Percentiles rank a stretch among this genome's conserved stretches.
phyloP scores from a whole-genome alignment of 2,329 filamentous ascomycete genomes.

The Arthrobotrys sinensis region DNA sequence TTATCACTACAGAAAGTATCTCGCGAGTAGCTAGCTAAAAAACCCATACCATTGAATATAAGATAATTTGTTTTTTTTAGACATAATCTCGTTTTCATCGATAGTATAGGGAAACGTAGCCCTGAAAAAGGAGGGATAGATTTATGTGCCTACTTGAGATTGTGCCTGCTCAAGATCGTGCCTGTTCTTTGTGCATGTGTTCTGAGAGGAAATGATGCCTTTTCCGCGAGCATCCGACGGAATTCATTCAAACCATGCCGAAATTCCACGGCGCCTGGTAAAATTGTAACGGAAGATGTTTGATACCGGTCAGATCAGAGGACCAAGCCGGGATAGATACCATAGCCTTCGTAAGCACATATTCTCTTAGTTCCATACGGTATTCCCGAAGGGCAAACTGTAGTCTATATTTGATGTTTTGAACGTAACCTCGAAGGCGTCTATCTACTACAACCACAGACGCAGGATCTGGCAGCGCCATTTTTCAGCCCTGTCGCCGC shows the following conservation, averaged over 20 bases:
- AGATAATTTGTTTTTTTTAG: conserved; percentile 43
- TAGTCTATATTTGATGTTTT: not conserved
- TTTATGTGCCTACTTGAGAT: not conserved
- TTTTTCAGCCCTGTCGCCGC: conserved; percentile 9
- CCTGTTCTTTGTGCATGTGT: not conserved
- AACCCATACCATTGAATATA: conserved; percentile 42
- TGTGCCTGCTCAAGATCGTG: too few relatives aligned
- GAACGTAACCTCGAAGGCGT: not conserved
- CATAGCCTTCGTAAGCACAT: conserved; percentile 1
- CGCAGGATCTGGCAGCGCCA: not conserved
- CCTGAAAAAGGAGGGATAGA: not conserved
- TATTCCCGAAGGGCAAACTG: not conserved
- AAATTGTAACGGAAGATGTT: conserved; percentile 4
- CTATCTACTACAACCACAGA: not conserved
- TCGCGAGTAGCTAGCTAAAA: conserved; percentile 52
- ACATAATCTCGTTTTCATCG: not conserved
- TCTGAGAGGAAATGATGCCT: not conserved
- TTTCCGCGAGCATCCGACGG: conserved; percentile 27
- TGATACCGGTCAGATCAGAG: not conserved
- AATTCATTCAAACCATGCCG: conserved; percentile 9
- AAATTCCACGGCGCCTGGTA: conserved; percentile 14
- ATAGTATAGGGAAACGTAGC: not conserved
- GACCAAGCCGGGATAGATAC: not conserved
- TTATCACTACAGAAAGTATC: conserved; percentile 30
- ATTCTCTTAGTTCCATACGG: not conserved